Evolutionary conservation across 352 stramenopile genomes (phyloP).

Genomic region (Plasmopara viticola): DNA sequence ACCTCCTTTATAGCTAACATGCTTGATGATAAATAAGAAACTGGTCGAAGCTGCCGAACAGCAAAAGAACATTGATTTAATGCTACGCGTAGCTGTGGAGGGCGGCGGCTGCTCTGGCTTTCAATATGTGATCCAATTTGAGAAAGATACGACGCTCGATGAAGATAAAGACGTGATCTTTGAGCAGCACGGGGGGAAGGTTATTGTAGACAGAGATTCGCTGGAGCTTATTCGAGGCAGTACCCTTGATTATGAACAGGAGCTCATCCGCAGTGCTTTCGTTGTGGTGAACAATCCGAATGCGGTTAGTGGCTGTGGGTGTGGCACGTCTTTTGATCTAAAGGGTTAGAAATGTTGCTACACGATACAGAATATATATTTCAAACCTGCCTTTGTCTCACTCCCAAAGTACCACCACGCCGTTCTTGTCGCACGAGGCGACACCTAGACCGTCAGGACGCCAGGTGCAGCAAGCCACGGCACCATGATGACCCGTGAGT

Average conservation of each 20-base stretch:
- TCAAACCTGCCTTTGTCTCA: constrained; percentile 14
- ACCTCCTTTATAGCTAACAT: constrained; percentile 1
- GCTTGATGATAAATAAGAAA: constrained; percentile 32
- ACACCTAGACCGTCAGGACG: constrained; percentile 53
- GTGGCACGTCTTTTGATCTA: constrained; percentile 95
- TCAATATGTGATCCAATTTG: constrained; percentile 89
- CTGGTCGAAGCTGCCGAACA: constrained; percentile 44
- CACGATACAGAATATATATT: constrained; percentile 9
- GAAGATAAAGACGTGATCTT: constrained; percentile 72
- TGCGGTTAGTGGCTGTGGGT: constrained; percentile 94
- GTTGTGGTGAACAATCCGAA: constrained; percentile 96
- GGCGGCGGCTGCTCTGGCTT: constrained; percentile 92
- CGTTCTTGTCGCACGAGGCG: constrained; percentile 80
- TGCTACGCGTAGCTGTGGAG: constrained; percentile 88
- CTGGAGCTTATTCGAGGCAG: constrained; percentile 91
- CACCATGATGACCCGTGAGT: constrained; percentile 45
- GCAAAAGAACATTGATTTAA: constrained; percentile 48
- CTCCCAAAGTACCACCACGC: constrained; percentile 72
- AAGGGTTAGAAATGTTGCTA: constrained; percentile 71
- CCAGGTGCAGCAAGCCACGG: constrained; percentile 74
- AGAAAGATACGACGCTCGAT: constrained; percentile 42
- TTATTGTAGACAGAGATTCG: constrained; percentile 91
- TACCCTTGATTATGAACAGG: constrained; percentile 95
- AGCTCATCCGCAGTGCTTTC: constrained; percentile 97
- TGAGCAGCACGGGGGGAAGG: constrained; percentile 74